phyloP scores from a whole-genome alignment of 2,329 filamentous ascomycete species.

The Penicillium sp. region DNA sequence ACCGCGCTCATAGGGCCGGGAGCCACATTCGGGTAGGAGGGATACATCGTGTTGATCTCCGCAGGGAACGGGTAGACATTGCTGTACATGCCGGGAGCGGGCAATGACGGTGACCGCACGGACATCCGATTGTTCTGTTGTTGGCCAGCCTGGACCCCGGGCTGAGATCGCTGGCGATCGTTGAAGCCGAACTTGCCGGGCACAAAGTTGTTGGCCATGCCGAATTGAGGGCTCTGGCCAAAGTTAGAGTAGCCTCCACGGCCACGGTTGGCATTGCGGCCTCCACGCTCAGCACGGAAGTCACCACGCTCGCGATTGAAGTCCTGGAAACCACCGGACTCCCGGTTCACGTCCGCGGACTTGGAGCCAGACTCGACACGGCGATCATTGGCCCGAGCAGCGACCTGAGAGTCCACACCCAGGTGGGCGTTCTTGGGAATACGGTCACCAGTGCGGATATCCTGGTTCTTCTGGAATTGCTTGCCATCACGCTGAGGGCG shows the following conservation, averaged over 20 bases:
- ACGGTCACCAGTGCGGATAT: conserved; percentile 31
- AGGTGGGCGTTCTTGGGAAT: conserved; percentile 31
- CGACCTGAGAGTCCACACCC: conserved; percentile 37
- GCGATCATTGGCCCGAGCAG: conserved; percentile 37
- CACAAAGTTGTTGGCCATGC: conserved; percentile 46
- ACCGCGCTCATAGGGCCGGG: conserved; percentile 58
- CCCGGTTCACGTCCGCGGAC: conserved; percentile 39
- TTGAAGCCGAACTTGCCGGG: conserved; percentile 43
- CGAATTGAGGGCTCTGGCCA: conserved; percentile 42
- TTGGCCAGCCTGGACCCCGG: conserved; percentile 38
- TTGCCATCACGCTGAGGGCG: conserved; percentile 39
- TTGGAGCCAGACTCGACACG: conserved; percentile 43
- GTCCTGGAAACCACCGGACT: conserved; percentile 36
- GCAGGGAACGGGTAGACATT: conserved; percentile 42
- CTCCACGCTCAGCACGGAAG: conserved; percentile 37
- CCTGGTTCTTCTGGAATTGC: conserved; percentile 36
- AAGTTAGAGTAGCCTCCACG: conserved; percentile 42
- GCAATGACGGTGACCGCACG: conserved; percentile 64
- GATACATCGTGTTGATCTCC: conserved; percentile 58
- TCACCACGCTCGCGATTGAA: conserved; percentile 40
- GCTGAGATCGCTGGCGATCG: conserved; percentile 48
- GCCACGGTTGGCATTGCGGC: conserved; percentile 44
- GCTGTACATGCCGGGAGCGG: conserved; percentile 56
- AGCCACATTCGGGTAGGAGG: conserved; percentile 59
- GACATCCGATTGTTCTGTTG: conserved; percentile 54